A percentile compares a stretch with the other conserved stretches of the same genome.
Evolutionary conservation across 495 filamentous ascomycete genomes (phyloP).

Genomic region (Symbiotaphrina buchneri): DNA sequence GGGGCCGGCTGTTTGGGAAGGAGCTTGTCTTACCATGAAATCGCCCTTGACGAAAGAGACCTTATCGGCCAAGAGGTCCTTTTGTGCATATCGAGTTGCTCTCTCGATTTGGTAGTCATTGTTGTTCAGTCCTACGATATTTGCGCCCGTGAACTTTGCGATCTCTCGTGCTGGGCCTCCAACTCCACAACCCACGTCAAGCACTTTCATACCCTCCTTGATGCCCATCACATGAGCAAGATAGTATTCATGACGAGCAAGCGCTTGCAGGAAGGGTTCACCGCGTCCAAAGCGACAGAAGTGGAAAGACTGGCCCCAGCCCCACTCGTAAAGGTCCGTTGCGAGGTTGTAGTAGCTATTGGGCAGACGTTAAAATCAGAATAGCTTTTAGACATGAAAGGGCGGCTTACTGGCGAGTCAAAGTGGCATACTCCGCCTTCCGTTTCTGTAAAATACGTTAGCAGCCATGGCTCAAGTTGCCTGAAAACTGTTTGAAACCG

Average conservation of each 20-base stretch:
- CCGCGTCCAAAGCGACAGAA: slow-evolving; percentile 89
- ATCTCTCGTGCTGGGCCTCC: slow-evolving; percentile 96
- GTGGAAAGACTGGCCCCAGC: slow-evolving; percentile 89
- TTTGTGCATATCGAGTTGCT: slow-evolving; percentile 62
- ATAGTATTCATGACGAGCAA: slow-evolving; percentile 96
- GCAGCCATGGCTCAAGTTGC: neutral
- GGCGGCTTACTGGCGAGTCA: slow-evolving; percentile 69
- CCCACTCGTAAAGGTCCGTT: slow-evolving; percentile 93
- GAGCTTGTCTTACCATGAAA: slow-evolving; percentile 49
- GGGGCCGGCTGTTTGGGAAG: neutral
- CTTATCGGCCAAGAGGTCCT: slow-evolving; percentile 63
- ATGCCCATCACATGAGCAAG: slow-evolving; percentile 80
- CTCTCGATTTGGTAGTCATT: slow-evolving; percentile 99
- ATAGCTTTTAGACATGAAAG: slow-evolving; percentile 3
- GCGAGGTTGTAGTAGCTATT: slow-evolving; percentile 91
- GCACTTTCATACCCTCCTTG: slow-evolving; percentile 64
- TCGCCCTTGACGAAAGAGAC: slow-evolving; percentile 86
- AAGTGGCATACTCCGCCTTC: slow-evolving; percentile 75
- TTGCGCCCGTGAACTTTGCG: slow-evolving; percentile 76
- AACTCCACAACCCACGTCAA: slow-evolving; percentile 95
- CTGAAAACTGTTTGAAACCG: slow-evolving; percentile 10
- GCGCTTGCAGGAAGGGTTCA: slow-evolving; percentile 79
- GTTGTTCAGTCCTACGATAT: slow-evolving; percentile 91
- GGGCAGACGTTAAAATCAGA: neutral
- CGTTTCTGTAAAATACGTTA: slow-evolving; percentile 29